Percentiles rank a stretch among this genome's conserved stretches.
These are phyloP conservation scores for Fusarium goolgardi DNA, from an alignment of 2,329 filamentous ascomycete genomes.

Conservation along the genomic window DNA sequence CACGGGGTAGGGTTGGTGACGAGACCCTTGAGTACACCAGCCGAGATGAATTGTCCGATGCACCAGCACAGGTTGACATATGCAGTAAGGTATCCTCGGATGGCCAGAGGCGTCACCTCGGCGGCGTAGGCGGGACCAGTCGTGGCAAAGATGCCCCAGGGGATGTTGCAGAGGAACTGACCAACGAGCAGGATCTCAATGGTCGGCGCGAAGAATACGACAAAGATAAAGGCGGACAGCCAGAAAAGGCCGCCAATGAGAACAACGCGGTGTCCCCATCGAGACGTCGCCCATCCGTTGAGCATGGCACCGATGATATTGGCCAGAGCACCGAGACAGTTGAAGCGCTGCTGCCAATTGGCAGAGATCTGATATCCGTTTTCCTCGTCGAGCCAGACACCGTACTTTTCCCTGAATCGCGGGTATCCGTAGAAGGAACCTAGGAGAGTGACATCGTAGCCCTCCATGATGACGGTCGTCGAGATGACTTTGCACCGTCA, in stretches of 20 bases:
- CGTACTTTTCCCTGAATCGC: slow-evolving; percentile 56
- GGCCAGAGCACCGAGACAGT: slow-evolving; percentile 50
- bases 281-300: slow-evolving; percentile 57
- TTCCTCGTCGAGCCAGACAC: slow-evolving; percentile 50
- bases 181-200: slow-evolving; percentile 58
- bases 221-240: slow-evolving; percentile 59
- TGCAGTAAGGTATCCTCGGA: slow-evolving; percentile 58
- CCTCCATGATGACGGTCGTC: slow-evolving; percentile 63
- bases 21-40: slow-evolving; percentile 55
- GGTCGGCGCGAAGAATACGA: slow-evolving; percentile 61
- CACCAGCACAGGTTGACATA: slow-evolving; percentile 60
- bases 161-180: slow-evolving; percentile 59
- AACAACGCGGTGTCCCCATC: slow-evolving; percentile 58
- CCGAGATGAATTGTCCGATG: slow-evolving; percentile 57
- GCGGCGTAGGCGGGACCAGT: slow-evolving; percentile 58
- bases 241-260: slow-evolving; percentile 57
- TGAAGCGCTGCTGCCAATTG: slow-evolving; percentile 64
- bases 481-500: slow-evolving; percentile 53
- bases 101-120: slow-evolving; percentile 57
- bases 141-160: slow-evolving; percentile 61
- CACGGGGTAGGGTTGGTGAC: slow-evolving; percentile 50
- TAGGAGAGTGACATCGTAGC: slow-evolving; percentile 62
- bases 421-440: slow-evolving; percentile 60
- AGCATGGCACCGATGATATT: slow-evolving; percentile 56
- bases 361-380: slow-evolving; percentile 60